Percentiles rank a stretch among this genome's conserved stretches.
Evolutionary conservation across 2,329 filamentous ascomycete species (phyloP).

Genomic region (Colletotrichum siamense): DNA sequence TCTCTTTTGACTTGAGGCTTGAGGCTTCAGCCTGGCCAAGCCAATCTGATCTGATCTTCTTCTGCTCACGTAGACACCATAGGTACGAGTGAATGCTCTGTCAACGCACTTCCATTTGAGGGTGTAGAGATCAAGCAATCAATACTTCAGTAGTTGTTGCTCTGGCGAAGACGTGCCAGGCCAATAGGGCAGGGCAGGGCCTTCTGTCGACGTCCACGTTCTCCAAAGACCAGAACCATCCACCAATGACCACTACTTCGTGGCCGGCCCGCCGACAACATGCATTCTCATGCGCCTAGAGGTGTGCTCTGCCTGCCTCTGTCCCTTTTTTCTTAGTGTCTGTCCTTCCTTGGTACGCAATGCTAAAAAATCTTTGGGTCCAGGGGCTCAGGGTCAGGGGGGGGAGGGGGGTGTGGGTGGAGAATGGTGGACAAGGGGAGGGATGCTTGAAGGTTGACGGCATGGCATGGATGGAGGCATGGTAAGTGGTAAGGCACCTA

Average conservation of each 20-base stretch:
- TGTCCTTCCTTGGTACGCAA: not conserved
- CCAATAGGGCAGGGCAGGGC: not conserved
- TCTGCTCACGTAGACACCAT: not conserved
- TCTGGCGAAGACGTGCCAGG: not conserved
- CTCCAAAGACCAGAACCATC: not conserved
- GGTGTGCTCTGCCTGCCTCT: not conserved
- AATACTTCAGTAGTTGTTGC: not conserved
- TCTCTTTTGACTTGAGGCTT: not conserved
- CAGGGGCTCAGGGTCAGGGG: not conserved
- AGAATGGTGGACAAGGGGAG: not conserved
- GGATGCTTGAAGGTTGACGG: not conserved
- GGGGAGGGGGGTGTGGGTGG: not conserved
- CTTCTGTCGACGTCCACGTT: not conserved
- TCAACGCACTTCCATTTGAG: not conserved
- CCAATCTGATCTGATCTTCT: not conserved
- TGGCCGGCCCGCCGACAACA: not conserved
- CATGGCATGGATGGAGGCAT: not conserved
- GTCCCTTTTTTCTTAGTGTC: not conserved
- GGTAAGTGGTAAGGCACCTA: not conserved
- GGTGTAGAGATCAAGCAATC: not conserved
- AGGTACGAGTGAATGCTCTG: not conserved
- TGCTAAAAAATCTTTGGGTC: slow-evolving; percentile 4
- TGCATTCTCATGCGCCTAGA: not conserved
- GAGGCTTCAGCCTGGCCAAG: not conserved
- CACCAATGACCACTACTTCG: not conserved